A percentile compares a stretch with the other conserved stretches of the same genome.
These are phyloP conservation scores for Amylocarpus encephaloides DNA, from an alignment of 2,329 filamentous ascomycete genomes.

Conservation along the genomic window DNA sequence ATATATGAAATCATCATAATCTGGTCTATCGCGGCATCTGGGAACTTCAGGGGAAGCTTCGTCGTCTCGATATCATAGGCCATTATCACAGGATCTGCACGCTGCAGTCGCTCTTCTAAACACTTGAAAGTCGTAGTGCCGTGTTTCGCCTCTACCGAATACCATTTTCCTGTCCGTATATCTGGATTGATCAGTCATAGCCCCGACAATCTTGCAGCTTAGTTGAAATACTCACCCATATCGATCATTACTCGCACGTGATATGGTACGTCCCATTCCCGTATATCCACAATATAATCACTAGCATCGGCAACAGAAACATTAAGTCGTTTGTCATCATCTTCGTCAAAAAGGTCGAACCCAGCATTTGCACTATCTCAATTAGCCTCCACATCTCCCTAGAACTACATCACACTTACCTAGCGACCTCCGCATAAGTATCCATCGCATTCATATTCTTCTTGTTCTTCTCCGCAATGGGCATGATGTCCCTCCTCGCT, in stretches of 20 bases:
- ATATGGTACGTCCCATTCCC: slow-evolving; percentile 98
- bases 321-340: slow-evolving; percentile 73
- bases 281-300: slow-evolving; percentile 96
- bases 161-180: slow-evolving; percentile 95
- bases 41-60: slow-evolving; percentile 93
- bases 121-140: slow-evolving; percentile 77
- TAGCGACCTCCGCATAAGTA: slow-evolving; percentile 92
- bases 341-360: slow-evolving; percentile 93
- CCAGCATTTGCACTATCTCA: slow-evolving; percentile 60
- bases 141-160: slow-evolving; percentile 89
- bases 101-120: slow-evolving; percentile 79
- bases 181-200: slow-evolving; percentile 45
- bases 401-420: slow-evolving; percentile 45
- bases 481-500: slow-evolving; percentile 78
- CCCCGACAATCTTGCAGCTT: not conserved
- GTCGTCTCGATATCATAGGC: slow-evolving; percentile 99
- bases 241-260: slow-evolving; percentile 99
- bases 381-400: slow-evolving; percentile 15
- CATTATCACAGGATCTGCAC: slow-evolving; percentile 94
- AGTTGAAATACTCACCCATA: slow-evolving; percentile 49
- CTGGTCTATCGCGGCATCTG: slow-evolving; percentile 88
- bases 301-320: slow-evolving; percentile 76
- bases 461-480: slow-evolving; percentile 92
- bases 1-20: slow-evolving; percentile 99
- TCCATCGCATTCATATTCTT: slow-evolving; percentile 96